A percentile compares a stretch with the other conserved stretches of the same genome.
phyloP scores from a whole-genome alignment of 2,329 filamentous ascomycete species.

The Ceratocystis huliohia region DNA sequence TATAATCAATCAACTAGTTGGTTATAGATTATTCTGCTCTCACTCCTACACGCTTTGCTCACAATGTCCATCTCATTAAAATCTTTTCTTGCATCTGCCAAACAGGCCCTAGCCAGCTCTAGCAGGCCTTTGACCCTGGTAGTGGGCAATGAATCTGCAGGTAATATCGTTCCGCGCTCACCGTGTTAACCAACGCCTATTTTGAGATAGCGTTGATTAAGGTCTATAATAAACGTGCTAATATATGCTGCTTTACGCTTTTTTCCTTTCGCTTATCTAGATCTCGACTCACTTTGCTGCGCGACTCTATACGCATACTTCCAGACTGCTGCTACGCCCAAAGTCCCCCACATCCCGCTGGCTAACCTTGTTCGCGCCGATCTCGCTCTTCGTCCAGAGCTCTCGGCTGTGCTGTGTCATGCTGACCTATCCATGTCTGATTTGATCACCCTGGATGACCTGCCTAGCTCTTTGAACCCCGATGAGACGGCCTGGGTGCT shows the following conservation, averaged over 20 bases:
- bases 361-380: slow-evolving; percentile 57
- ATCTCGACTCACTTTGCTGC: slow-evolving; percentile 69
- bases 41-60: neutral
- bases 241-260: too few relatives aligned
- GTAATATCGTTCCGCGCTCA: slow-evolving; percentile 28
- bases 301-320: slow-evolving; percentile 64
- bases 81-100: slow-evolving; percentile 41
- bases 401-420: slow-evolving; percentile 49
- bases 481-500: slow-evolving; percentile 52
- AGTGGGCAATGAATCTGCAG: slow-evolving; percentile 55
- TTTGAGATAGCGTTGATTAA: too few relatives aligned
- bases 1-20: too few relatives aligned
- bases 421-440: slow-evolving; percentile 48
- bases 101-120: slow-evolving; percentile 32
- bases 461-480: slow-evolving; percentile 35
- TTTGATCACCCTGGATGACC: slow-evolving; percentile 49
- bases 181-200: too few relatives aligned
- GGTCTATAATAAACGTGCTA: too few relatives aligned
- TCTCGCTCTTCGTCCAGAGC: slow-evolving; percentile 59
- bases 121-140: slow-evolving; percentile 46
- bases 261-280: slow-evolving; percentile 31
- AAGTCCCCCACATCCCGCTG: slow-evolving; percentile 55
- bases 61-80: slow-evolving; percentile 30
- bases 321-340: slow-evolving; percentile 44
- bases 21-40: too few relatives aligned